phyloP scores from a whole-genome alignment of 805 yeast species.

The Cyberlindnera petersonii region DNA sequence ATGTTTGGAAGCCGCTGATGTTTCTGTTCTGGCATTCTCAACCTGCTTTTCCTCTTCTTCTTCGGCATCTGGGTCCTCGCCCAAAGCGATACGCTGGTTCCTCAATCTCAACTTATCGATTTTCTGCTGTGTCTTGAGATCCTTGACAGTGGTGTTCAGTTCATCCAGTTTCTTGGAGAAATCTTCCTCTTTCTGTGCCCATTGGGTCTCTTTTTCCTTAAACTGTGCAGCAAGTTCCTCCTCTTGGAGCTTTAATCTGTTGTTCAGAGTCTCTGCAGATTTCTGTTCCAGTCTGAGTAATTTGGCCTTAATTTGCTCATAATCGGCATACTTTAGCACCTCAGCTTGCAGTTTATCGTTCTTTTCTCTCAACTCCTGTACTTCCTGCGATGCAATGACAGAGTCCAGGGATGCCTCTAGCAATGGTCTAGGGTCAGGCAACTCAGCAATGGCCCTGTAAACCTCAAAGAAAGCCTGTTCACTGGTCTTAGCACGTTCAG shows the following conservation, averaged over 20 bases:
- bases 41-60: constrained; percentile 6
- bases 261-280: constrained; percentile 49
- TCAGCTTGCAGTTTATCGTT: constrained; percentile 51
- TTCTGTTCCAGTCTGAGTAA: constrained; percentile 58
- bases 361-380: constrained; percentile 48
- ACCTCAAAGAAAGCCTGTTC: constrained; percentile 72
- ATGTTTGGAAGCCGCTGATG: not conserved
- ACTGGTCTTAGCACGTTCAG: constrained; percentile 69
- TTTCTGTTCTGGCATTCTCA: not conserved
- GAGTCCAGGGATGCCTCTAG: constrained; percentile 67
- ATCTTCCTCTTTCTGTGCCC: constrained; percentile 57
- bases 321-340: constrained; percentile 66
- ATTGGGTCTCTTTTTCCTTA: constrained; percentile 70
- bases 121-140: constrained; percentile 49
- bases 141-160: constrained; percentile 54
- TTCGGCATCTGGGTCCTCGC: constrained; percentile 29
- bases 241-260: constrained; percentile 63
- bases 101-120: constrained; percentile 37
- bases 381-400: constrained; percentile 50
- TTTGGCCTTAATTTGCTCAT: constrained; percentile 66
- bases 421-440: constrained; percentile 89
- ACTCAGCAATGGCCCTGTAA: constrained; percentile 76
- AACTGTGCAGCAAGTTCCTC: constrained; percentile 63
- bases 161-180: constrained; percentile 47
- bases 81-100: constrained; percentile 43